These are phyloP conservation scores for Ophioceras dolichostomum DNA, from an alignment of 2,329 filamentous ascomycete species.

Conservation along the genomic window DNA sequence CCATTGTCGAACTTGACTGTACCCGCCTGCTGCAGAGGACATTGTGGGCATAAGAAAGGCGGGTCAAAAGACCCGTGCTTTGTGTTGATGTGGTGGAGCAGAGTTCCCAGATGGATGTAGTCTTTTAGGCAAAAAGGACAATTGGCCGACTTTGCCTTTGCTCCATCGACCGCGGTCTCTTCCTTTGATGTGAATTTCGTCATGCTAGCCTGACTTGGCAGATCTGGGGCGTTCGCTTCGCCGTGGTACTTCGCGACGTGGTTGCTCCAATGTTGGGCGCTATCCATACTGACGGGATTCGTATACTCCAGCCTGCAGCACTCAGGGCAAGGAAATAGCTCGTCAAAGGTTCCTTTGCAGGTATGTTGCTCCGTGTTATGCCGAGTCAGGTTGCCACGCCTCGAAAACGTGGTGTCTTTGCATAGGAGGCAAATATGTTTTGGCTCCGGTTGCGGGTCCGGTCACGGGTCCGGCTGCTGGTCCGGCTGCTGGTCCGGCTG, in stretches of 20 bases:
- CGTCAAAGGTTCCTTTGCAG: neutral
- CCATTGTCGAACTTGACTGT: too few species aligned
- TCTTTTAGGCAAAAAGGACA: neutral
- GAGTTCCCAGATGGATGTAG: neutral
- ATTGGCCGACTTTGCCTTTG: too few species aligned
- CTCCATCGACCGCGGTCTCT: neutral
- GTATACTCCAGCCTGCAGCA: neutral
- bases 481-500: neutral
- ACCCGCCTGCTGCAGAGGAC: too few species aligned
- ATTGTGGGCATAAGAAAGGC: too few species aligned
- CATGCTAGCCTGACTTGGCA: neutral
- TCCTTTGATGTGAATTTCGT: neutral
- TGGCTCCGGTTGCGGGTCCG: neutral
- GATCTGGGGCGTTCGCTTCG: neutral
- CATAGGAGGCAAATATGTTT: neutral
- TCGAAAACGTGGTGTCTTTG: slow-evolving; percentile 1
- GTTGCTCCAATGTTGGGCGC: neutral
- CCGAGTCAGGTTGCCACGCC: neutral
- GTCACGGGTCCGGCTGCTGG: neutral
- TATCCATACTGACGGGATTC: neutral
- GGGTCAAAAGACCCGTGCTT: too few species aligned
- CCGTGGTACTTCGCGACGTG: neutral
- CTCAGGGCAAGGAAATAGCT: neutral
- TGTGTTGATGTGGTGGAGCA: too few species aligned
- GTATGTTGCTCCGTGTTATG: neutral